Conservation (phyloP, 1,284 basidiomycete species). For the Boletus sp. region DNA sequence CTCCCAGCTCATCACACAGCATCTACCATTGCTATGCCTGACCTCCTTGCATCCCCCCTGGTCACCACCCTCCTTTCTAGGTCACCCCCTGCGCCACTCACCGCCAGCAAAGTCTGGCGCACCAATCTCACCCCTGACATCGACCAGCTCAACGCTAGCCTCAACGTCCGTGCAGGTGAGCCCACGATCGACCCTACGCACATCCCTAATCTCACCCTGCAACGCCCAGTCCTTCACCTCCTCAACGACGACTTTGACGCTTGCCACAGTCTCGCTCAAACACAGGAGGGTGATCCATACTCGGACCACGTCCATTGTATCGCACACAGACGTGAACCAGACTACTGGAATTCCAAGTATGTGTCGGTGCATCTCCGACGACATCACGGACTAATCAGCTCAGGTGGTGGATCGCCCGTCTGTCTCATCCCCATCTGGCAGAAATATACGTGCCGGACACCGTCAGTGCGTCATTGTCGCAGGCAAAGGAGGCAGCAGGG, state of each 20-base stretch:
- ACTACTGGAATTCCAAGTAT: constrained; percentile 26
- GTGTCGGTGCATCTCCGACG: constrained; percentile 2
- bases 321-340: constrained; percentile 29
- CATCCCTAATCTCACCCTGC: neutral
- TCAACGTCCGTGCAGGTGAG: constrained; percentile 21
- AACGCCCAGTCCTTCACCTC: constrained; percentile 24
- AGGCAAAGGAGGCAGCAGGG: constrained; percentile 10
- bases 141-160: constrained; percentile 18
- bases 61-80: constrained; percentile 19
- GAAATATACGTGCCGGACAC: constrained; percentile 20
- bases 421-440: constrained; percentile 20
- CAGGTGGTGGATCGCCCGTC: constrained; percentile 22
- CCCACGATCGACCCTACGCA: neutral
- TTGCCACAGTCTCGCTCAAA: constrained; percentile 29
- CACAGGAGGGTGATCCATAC: constrained; percentile 27
- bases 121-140: constrained; percentile 21
- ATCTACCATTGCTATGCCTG: neutral
- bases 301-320: constrained; percentile 28
- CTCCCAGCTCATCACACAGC: neutral
- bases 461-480: constrained; percentile 5
- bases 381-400: neutral
- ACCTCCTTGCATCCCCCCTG: constrained; percentile 16
- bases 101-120: constrained; percentile 20
- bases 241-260: constrained; percentile 32
- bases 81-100: constrained; percentile 19